Evolutionary conservation across 2,329 filamentous ascomycete genomes (phyloP).

Genomic region (Cladosporium austrohemisphaericum): DNA sequence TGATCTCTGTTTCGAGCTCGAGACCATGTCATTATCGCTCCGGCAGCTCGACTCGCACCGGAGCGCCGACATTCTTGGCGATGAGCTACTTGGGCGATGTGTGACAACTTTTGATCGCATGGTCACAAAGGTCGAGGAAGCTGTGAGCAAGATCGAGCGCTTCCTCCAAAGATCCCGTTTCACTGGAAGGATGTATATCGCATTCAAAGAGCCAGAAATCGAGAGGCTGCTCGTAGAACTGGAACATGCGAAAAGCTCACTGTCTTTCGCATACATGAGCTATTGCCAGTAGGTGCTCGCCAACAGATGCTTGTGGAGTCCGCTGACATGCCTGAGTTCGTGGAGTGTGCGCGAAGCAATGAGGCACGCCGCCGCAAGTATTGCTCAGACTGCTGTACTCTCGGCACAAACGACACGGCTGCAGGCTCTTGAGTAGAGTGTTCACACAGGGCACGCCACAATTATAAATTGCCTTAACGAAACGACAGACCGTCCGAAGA

Average conservation of each 20-base stretch:
- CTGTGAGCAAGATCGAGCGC: constrained; percentile 2
- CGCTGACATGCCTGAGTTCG: background rate
- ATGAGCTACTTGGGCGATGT: constrained; percentile 12
- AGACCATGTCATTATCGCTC: constrained; percentile 12
- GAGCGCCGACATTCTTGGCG: background rate
- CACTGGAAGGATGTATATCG: constrained; percentile 8
- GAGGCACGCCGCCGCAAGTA: background rate
- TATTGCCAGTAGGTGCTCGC: constrained; percentile 7
- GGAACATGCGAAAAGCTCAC: constrained; percentile 13
- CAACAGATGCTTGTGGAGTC: too few species aligned
- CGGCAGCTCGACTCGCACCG: constrained; percentile 9
- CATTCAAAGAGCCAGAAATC: constrained; percentile 15
- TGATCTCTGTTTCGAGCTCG: constrained; percentile 3
- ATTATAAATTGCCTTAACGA: background rate
- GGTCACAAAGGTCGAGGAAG: background rate
- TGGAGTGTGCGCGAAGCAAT: background rate
- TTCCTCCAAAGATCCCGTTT: background rate
- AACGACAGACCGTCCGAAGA: too few species aligned
- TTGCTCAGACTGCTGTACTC: background rate
- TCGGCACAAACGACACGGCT: background rate
- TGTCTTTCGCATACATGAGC: constrained; percentile 14
- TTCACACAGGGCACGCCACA: background rate
- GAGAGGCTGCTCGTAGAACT: constrained; percentile 7
- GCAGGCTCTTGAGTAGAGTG: background rate
- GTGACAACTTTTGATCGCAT: background rate